Percentiles rank a stretch among this genome's conserved stretches.
These are phyloP conservation scores for Sesbania bispinosa DNA, from an alignment of 306 rosid genomes.

Conservation along the genomic window DNA sequence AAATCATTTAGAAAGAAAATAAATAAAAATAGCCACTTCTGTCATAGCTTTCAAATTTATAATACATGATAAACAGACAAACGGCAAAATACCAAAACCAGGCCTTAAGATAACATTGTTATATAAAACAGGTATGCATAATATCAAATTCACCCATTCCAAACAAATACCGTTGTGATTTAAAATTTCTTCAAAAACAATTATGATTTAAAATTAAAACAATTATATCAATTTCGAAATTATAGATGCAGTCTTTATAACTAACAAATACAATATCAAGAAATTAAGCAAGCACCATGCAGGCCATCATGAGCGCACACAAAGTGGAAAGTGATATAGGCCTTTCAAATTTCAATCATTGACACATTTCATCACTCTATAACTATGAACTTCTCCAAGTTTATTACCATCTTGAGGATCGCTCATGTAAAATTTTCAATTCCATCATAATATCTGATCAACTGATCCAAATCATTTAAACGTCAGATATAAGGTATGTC, in stretches of 20 bases:
- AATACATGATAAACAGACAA: no score
- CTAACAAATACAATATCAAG: not conserved
- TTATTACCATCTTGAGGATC: not conserved
- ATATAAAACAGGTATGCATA: not conserved
- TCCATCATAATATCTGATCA: not conserved
- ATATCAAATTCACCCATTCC: not conserved
- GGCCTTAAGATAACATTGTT: not conserved
- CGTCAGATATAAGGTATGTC: not conserved
- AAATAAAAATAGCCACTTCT: no score
- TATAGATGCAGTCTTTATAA: not conserved
- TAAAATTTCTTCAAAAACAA: no score
- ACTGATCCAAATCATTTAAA: not conserved
- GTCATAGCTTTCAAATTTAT: not conserved
- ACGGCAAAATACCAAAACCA: not conserved
- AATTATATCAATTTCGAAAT: not conserved
- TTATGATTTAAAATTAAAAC: not conserved
- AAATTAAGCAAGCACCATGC: not conserved
- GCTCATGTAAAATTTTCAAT: not conserved
- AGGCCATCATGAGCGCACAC: not conserved
- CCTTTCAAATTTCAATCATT: not conserved
- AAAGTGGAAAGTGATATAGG: not conserved
- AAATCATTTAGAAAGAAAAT: no score
- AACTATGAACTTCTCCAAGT: not conserved
- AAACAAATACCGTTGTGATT: not conserved
- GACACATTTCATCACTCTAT: not conserved